Percentiles rank a stretch among this genome's conserved stretches.
These are phyloP conservation scores for Hemisphaericaspora nanyangensis DNA, from an alignment of 805 yeast species.

Conservation along the genomic window DNA sequence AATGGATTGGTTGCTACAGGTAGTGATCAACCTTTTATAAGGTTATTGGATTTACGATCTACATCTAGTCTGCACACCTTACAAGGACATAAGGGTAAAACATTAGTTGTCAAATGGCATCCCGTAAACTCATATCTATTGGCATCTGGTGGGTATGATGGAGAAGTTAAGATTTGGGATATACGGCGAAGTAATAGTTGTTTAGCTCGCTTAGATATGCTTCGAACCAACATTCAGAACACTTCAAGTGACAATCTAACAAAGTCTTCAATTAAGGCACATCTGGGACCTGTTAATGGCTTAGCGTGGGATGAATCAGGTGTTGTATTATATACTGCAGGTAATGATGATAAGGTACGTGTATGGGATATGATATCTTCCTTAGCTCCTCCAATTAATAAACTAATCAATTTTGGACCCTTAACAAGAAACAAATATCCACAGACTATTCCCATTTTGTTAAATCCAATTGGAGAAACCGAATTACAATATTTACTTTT, in stretches of 20 bases:
- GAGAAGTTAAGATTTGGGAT: constrained; percentile 84
- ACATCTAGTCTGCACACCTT: constrained; percentile 72
- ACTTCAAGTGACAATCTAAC: constrained; percentile 19
- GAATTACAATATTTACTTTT: constrained; percentile 57
- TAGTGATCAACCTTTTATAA: constrained; percentile 61
- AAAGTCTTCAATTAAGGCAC: constrained; percentile 53
- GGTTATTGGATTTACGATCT: constrained; percentile 71
- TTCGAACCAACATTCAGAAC: constrained; percentile 32
- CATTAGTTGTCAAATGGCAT: constrained; percentile 68
- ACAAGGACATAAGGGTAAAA: constrained; percentile 55
- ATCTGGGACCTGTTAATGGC: constrained; percentile 76
- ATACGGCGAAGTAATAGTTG: constrained; percentile 65
- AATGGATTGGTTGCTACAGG: constrained; percentile 59
- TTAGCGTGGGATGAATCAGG: constrained; percentile 72
- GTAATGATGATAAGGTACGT: constrained; percentile 75
- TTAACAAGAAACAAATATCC: constrained; percentile 60
- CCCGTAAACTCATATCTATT: constrained; percentile 59
- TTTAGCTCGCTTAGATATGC: constrained; percentile 58
- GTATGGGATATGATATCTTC: constrained; percentile 64
- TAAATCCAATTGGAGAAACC: constrained; percentile 51
- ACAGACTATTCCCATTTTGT: constrained; percentile 47
- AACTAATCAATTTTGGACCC: constrained; percentile 74
- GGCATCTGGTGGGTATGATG: constrained; percentile 80
- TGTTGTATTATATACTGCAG: constrained; percentile 57
- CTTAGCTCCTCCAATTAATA: constrained; percentile 46